Evolutionary conservation across 2,329 filamentous ascomycete species (phyloP), one percentile per base, ranked within the genome.

Genomic region (Dendrostoma leiphaemia): DNA sequence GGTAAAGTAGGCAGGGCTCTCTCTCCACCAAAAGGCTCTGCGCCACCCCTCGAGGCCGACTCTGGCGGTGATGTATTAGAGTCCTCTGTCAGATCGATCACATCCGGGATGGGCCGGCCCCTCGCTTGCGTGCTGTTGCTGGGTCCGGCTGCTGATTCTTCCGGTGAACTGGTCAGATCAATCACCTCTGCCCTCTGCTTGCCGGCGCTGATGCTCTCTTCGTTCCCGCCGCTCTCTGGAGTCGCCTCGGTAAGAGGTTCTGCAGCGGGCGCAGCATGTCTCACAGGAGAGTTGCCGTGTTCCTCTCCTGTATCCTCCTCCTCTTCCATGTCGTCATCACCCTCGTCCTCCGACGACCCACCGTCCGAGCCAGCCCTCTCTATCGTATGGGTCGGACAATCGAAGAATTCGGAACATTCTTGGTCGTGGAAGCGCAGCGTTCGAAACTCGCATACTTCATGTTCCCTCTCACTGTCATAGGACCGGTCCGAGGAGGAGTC

Each of bases 401-500:
- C 78, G 53, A 77, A 71, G 62, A 70, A 80, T 44, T 70, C 71
- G 10, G 70, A 69, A 61, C 76, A 78, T 63, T 79, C 77, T 46
- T 71, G 68, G 48, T 75, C 69, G 59, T 74, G 61, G 41, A 69
- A 74, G 13, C 66, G 64, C 17, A 62, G 21, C 9, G 68, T 74
- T 47, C 69, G 70, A 68, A 73, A 76, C 32, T 61, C 68, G 54
- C 75, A 79, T 24, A 59, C 48, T 4, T 12, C 45, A n/a, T 19
- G 24, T n/a, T 49, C 28, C 17, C 17, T 37, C 37, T 32, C 21
- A 29, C 43, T 28, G 38, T 47, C 15, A 17, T 44, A 38, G 19
- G 38, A 52, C 10, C 17, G 13, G 28, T 38, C 48, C 48, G 56
- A 49, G 31, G 49, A 48, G 29, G 38, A 31, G 32, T 28, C 48